These are phyloP conservation scores for Podospora pseudocomata DNA, from an alignment of 495 filamentous ascomycete genomes.

Conservation along the genomic window DNA sequence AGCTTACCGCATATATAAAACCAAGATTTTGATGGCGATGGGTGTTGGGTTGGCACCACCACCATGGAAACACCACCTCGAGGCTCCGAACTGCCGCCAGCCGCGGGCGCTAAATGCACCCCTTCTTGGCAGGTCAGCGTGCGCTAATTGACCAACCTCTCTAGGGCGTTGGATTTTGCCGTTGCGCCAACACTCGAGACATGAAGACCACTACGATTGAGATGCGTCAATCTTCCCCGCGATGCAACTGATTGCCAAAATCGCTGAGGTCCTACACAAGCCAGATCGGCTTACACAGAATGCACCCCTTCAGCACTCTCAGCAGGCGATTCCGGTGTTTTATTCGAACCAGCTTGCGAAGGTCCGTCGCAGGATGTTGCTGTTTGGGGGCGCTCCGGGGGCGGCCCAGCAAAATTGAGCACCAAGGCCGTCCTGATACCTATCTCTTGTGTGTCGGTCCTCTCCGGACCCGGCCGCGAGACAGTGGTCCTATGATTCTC, in stretches of 20 bases:
- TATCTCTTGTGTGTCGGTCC: not conserved
- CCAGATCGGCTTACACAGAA: not conserved
- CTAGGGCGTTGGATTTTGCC: not conserved
- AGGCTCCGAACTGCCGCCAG: slow-evolving; percentile 22
- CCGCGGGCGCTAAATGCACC: slow-evolving; percentile 19
- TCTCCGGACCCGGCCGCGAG: not conserved
- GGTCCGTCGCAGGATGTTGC: not conserved
- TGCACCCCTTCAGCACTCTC: not conserved
- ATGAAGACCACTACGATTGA: not conserved
- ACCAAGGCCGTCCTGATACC: not conserved
- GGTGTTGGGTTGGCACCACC: not conserved
- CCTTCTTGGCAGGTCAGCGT: not conserved
- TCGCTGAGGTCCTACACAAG: not conserved
- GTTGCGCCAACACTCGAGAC: not conserved
- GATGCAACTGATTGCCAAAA: not conserved
- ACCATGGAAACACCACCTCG: not conserved
- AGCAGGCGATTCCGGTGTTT: not conserved
- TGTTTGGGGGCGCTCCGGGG: slow-evolving; percentile 1
- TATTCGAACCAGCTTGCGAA: not conserved
- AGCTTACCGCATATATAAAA: not conserved
- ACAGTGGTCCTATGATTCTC: slow-evolving; percentile 1
- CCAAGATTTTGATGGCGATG: not conserved
- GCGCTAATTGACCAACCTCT: not conserved
- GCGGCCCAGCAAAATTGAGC: slow-evolving; percentile 3
- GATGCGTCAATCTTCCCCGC: not conserved